Evolutionary conservation across 345 rosid genomes (phyloP).

Genomic region (Excoecaria agallocha): DNA sequence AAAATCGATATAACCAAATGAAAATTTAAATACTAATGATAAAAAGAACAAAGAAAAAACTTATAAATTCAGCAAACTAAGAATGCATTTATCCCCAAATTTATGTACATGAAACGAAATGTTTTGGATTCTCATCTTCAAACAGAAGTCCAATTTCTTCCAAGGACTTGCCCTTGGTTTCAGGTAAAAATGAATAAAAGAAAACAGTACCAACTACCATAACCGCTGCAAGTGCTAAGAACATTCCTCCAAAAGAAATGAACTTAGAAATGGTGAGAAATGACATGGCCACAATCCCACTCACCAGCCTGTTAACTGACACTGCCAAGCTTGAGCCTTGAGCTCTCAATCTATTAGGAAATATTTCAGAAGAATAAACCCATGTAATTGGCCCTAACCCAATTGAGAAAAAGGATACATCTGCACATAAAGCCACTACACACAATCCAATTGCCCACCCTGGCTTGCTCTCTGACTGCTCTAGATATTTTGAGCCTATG

Average conservation of each 20-base stretch:
- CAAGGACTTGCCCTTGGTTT: conserved; percentile 30
- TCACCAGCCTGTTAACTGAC: conserved; percentile 28
- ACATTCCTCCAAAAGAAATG: conserved; percentile 25
- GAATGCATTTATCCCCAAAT: too few relatives aligned
- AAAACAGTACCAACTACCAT: conserved; percentile 19
- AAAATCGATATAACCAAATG: too few relatives aligned
- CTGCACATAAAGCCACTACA: conserved; percentile 19
- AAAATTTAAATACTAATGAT: too few relatives aligned
- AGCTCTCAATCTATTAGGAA: conserved; percentile 27
- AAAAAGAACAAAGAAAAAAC: too few relatives aligned
- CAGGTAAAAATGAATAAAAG: conserved; percentile 19
- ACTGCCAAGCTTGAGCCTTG: conserved; percentile 30
- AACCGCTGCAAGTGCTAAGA: conserved; percentile 19
- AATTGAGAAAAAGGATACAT: conserved; percentile 22
- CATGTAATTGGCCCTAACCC: conserved; percentile 25
- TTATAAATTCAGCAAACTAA: too few relatives aligned
- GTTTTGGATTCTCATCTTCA: conserved; percentile 11
- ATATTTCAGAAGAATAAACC: conserved; percentile 28
- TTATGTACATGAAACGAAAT: neutral
- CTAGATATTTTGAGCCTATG: conserved; percentile 8
- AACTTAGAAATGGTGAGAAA: conserved; percentile 18
- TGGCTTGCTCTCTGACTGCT: conserved; percentile 1
- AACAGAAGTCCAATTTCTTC: conserved; percentile 24
- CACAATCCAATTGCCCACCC: conserved; percentile 17
- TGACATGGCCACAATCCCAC: conserved; percentile 26